A percentile compares a stretch with the other conserved stretches of the same genome.
Evolutionary conservation across 805 yeast species (phyloP).

Genomic region (Starmerella apicola): DNA sequence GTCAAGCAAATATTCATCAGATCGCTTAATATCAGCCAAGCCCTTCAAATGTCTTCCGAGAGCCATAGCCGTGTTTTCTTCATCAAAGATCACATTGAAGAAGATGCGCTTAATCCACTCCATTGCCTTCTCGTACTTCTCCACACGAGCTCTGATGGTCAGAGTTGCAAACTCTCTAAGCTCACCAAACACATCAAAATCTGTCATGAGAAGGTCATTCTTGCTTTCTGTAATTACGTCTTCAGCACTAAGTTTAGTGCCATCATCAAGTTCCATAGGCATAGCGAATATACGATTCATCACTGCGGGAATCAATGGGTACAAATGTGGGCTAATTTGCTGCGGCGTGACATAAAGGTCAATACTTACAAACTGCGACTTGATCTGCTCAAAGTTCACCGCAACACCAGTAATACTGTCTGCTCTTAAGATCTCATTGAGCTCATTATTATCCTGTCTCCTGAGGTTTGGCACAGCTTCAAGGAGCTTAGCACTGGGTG

Average conservation of each 20-base stretch:
- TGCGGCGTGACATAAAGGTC: slow-evolving; percentile 48
- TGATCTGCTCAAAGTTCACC: slow-evolving; percentile 65
- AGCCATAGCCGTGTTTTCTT: slow-evolving; percentile 52
- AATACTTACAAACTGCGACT: slow-evolving; percentile 66
- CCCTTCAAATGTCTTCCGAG: slow-evolving; percentile 49
- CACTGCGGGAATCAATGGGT: slow-evolving; percentile 53
- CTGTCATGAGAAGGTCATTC: slow-evolving; percentile 50
- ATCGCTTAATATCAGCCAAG: slow-evolving; percentile 51
- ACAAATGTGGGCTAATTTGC: slow-evolving; percentile 37
- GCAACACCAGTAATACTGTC: slow-evolving; percentile 50
- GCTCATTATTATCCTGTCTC: slow-evolving; percentile 5
- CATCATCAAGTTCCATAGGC: slow-evolving; percentile 56
- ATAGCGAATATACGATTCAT: slow-evolving; percentile 56
- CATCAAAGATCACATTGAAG: slow-evolving; percentile 58
- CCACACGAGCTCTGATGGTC: slow-evolving; percentile 45
- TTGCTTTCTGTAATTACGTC: slow-evolving; percentile 63
- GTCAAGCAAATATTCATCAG: slow-evolving; percentile 50
- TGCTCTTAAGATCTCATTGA: slow-evolving; percentile 19
- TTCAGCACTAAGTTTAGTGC: slow-evolving; percentile 50
- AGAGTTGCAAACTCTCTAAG: slow-evolving; percentile 57
- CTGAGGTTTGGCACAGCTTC: slow-evolving; percentile 1
- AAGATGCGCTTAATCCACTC: slow-evolving; percentile 63
- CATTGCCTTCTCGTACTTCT: slow-evolving; percentile 55
- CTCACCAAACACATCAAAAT: slow-evolving; percentile 45
- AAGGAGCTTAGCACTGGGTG: slow-evolving; percentile 37